These are phyloP conservation scores for Puya raimondii DNA, from an alignment of 176 grass and related monocot genomes.

Conservation along the genomic window DNA sequence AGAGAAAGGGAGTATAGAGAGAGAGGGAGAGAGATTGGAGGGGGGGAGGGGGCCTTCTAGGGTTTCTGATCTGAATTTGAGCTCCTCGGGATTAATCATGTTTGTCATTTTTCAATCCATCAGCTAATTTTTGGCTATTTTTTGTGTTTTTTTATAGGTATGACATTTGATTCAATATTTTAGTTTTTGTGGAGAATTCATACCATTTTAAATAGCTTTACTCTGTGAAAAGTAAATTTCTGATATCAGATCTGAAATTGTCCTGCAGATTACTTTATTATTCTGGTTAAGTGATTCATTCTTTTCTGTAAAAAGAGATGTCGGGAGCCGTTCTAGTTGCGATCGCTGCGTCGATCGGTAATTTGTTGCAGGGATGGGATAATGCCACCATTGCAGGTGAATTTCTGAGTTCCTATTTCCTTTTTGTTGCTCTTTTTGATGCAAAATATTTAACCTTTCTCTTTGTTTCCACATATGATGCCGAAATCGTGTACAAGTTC, in stretches of 20 bases:
- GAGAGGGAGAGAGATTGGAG: background rate
- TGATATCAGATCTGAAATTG: background rate
- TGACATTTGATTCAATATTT: background rate
- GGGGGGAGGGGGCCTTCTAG: background rate
- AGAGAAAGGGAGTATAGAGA: background rate
- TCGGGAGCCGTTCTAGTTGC: constrained; percentile 70
- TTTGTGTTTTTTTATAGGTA: background rate
- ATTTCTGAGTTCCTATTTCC: background rate
- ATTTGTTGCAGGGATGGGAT: constrained; percentile 79
- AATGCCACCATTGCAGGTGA: constrained; percentile 92
- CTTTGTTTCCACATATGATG: too few relatives aligned
- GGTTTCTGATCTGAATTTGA: background rate
- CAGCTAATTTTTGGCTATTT: background rate
- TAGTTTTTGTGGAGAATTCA: background rate
- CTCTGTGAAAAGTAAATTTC: too few relatives aligned
- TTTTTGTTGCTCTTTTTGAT: too few relatives aligned
- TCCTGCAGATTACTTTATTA: background rate
- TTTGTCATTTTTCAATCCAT: background rate
- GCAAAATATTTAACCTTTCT: too few relatives aligned
- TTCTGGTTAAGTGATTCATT: background rate
- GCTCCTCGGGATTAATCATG: background rate
- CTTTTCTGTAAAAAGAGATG: constrained; percentile 26
- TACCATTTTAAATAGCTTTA: background rate
- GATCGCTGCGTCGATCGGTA: constrained; percentile 74
- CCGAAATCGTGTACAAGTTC: too few relatives aligned